Conservation (phyloP, 371 early-diverging fungal species). For the Mucor lusitanicus region DNA sequence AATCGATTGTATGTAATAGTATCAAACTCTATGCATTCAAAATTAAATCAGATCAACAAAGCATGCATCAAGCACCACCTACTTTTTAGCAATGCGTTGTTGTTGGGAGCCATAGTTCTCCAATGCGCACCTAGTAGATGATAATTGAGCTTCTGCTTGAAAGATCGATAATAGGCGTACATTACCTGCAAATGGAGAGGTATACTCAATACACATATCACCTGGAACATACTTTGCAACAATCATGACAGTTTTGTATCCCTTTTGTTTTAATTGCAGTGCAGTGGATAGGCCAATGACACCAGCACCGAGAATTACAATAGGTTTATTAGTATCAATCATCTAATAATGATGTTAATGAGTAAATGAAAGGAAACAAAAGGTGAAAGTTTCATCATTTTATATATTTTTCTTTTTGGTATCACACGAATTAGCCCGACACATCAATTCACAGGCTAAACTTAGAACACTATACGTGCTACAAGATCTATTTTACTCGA, state of each 20-base stretch:
- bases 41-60: neutral
- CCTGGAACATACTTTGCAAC: constrained; percentile 63
- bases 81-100: constrained; percentile 49
- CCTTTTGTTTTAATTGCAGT: constrained; percentile 47
- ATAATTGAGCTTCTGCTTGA: neutral
- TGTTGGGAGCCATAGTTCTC: constrained; percentile 61
- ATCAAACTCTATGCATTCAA: constrained; percentile 43
- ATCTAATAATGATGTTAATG: neutral
- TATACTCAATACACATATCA: constrained; percentile 57
- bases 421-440: too few relatives aligned
- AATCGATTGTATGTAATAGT: constrained; percentile 44
- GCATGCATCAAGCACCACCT: neutral
- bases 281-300: constrained; percentile 76
- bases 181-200: constrained; percentile 75
- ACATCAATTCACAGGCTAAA: too few relatives aligned
- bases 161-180: too few relatives aligned
- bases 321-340: neutral
- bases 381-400: too few relatives aligned
- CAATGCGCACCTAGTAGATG: constrained; percentile 64
- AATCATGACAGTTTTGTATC: constrained; percentile 52
- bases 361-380: neutral
- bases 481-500: too few relatives aligned
- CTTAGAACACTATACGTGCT: too few relatives aligned
- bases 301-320: constrained; percentile 74
- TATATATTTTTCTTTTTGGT: too few relatives aligned